Percentiles rank a stretch among this genome's conserved stretches.
These are phyloP conservation scores for Eutrema heterophyllum DNA, from an alignment of 345 rosid species.

Conservation along the genomic window DNA sequence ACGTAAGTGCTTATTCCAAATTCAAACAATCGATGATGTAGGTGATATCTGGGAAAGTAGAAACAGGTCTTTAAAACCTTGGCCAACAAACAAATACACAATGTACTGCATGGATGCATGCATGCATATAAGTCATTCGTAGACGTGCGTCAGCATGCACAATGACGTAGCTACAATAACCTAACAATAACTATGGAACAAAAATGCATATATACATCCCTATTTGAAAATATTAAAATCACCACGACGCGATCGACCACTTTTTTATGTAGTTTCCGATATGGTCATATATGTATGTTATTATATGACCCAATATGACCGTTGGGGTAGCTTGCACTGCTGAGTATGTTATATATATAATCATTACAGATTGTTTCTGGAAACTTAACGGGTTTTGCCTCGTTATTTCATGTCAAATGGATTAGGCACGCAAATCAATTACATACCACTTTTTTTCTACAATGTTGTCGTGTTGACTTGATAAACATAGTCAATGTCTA, in stretches of 20 bases:
- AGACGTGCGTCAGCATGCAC: neutral
- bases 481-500: neutral
- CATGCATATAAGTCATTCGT: neutral
- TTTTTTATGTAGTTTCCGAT: neutral
- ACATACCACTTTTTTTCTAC: neutral
- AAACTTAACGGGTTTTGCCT: neutral
- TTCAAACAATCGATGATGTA: neutral
- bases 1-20: neutral
- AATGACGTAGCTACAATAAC: neutral
- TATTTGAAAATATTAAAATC: neutral
- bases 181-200: neutral
- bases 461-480: constrained; percentile 18
- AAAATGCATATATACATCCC: neutral
- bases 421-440: neutral
- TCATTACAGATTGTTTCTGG: constrained; percentile 11
- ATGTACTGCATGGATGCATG: neutral
- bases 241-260: neutral
- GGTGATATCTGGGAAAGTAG: constrained; percentile 1
- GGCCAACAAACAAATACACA: neutral
- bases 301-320: constrained; percentile 1
- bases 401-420: constrained; percentile 8
- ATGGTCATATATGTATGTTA: neutral
- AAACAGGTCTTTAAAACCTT: neutral
- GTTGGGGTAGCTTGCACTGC: constrained; percentile 3
- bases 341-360: neutral